These are phyloP conservation scores for Leccinum arenicola DNA, from an alignment of 768 basidiomycete genomes.

Conservation along the genomic window DNA sequence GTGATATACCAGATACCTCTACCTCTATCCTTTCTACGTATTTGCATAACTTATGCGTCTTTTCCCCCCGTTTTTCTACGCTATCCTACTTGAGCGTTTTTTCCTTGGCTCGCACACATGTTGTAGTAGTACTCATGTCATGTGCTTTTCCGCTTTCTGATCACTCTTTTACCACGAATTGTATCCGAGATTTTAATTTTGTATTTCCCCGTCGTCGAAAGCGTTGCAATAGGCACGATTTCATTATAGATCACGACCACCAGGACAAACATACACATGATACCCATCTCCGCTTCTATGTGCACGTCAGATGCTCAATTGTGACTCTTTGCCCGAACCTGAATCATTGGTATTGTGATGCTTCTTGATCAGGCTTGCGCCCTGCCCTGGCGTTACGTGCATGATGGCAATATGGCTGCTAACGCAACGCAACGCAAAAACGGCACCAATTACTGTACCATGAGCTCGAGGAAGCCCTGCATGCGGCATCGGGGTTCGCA, in stretches of 20 bases:
- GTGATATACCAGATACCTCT: background rate
- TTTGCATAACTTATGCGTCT: slow-evolving; percentile 24
- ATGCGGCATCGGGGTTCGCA: background rate
- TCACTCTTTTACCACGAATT: background rate
- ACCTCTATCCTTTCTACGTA: slow-evolving; percentile 11
- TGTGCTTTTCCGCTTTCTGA: slow-evolving; percentile 7
- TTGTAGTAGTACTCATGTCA: slow-evolving; percentile 27
- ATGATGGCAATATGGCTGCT: background rate
- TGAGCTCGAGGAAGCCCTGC: slow-evolving; percentile 8
- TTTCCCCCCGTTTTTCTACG: background rate
- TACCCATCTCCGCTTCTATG: background rate
- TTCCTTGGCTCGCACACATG: slow-evolving; percentile 18
- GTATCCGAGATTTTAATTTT: background rate
- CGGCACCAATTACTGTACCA: background rate
- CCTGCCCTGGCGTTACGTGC: background rate
- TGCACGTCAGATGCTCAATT: background rate
- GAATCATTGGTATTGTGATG: background rate
- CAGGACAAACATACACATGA: background rate
- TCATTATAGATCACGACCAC: background rate
- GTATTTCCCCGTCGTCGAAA: background rate
- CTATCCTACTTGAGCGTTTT: slow-evolving; percentile 4
- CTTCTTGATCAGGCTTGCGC: background rate
- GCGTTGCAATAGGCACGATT: slow-evolving; percentile 4
- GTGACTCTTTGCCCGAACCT: background rate
- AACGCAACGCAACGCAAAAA: background rate